A percentile compares a stretch with the other conserved stretches of the same genome.
phyloP scores from a whole-genome alignment of 495 filamentous ascomycete species.

The Penicillium atrosanguineum region DNA sequence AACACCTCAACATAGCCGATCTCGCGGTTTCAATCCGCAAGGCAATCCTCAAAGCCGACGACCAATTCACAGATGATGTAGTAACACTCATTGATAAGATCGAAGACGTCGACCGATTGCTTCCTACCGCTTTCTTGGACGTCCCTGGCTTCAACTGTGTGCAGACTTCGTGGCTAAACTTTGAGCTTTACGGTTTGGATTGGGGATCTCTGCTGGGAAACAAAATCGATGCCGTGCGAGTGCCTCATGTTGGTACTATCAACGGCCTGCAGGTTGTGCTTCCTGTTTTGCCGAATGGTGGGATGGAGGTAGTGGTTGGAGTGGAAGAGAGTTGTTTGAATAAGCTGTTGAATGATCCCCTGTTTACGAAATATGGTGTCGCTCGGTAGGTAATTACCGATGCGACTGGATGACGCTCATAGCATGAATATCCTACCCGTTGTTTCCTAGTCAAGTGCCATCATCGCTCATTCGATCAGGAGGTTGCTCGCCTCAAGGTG shows the following conservation, averaged over 20 bases:
- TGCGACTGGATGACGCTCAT: too few relatives aligned
- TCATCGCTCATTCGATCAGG: too few relatives aligned
- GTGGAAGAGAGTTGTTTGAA: conserved; percentile 28
- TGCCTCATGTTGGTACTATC: conserved; percentile 30
- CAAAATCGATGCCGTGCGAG: conserved; percentile 29
- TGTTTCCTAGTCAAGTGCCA: too few relatives aligned
- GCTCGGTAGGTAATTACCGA: too few relatives aligned
- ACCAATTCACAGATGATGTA: conserved; percentile 16
- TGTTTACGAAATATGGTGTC: too few relatives aligned
- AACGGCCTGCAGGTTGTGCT: conserved; percentile 37
- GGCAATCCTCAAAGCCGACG: too few relatives aligned
- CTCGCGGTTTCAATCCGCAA: too few relatives aligned
- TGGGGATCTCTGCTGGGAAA: conserved; percentile 33
- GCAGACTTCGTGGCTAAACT: conserved; percentile 30
- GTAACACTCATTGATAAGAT: conserved; percentile 21
- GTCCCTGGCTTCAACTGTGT: conserved; percentile 32
- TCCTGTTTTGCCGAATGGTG: conserved; percentile 31
- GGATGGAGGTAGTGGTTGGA: conserved; percentile 35
- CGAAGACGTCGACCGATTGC: conserved; percentile 27
- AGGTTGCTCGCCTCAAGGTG: too few relatives aligned
- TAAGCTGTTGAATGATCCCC: conserved; percentile 21
- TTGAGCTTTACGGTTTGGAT: conserved; percentile 30
- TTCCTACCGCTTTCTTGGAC: conserved; percentile 33
- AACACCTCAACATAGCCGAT: conserved; percentile 16
- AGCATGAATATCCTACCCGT: too few relatives aligned